phyloP scores from a whole-genome alignment of 1,284 basidiomycete genomes.

The Sutorius eximius region DNA sequence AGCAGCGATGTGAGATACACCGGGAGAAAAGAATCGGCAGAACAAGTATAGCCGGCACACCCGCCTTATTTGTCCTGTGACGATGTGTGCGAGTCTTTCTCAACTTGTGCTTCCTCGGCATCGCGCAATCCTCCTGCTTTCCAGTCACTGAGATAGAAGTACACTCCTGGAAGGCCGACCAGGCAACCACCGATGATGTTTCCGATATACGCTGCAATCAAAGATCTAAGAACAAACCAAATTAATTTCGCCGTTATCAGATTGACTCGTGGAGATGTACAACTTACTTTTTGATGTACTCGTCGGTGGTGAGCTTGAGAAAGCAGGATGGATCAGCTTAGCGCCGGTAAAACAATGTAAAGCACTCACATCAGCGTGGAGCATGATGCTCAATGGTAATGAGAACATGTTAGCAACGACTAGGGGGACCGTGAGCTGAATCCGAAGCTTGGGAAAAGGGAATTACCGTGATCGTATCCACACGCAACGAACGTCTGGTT shows the following conservation, averaged over 20 bases:
- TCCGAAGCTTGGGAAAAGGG: neutral
- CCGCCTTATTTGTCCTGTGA: slow-evolving; percentile 52
- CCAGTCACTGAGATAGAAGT: slow-evolving; percentile 61
- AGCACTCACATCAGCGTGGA: slow-evolving; percentile 57
- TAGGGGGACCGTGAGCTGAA: slow-evolving; percentile 21
- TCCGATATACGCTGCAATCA: slow-evolving; percentile 67
- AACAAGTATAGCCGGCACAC: neutral
- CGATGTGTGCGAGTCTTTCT: slow-evolving; percentile 15
- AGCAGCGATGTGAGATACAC: neutral
- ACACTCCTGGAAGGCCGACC: slow-evolving; percentile 60
- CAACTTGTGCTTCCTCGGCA: slow-evolving; percentile 36
- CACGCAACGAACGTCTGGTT: slow-evolving; percentile 69
- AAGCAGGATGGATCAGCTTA: slow-evolving; percentile 5
- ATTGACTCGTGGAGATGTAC: neutral
- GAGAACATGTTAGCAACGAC: slow-evolving; percentile 77
- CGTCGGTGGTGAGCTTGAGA: slow-evolving; percentile 48
- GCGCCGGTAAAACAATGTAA: neutral
- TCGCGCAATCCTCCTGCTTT: slow-evolving; percentile 38
- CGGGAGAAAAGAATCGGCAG: neutral
- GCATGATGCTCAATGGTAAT: slow-evolving; percentile 70
- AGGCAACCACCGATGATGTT: slow-evolving; percentile 69
- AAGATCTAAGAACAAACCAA: slow-evolving; percentile 42
- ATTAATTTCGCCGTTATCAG: neutral
- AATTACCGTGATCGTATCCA: slow-evolving; percentile 69
- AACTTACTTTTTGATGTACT: slow-evolving; percentile 68